phyloP scores from a whole-genome alignment of 306 rosid genomes.

The Pyrus communis region DNA sequence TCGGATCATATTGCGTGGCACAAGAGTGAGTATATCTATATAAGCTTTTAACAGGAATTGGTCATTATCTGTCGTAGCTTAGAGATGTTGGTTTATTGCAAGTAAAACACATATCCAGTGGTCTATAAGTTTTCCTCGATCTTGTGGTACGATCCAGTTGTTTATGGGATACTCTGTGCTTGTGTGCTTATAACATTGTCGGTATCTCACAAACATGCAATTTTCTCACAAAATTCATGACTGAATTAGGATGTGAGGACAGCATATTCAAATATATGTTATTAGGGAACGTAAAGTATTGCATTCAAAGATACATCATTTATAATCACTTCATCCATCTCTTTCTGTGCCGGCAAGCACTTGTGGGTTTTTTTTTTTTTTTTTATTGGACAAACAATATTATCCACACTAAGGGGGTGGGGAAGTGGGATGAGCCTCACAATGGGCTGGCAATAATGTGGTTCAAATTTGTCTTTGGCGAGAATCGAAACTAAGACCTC shows the following conservation, averaged over 20 bases:
- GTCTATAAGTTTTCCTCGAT: too few relatives aligned
- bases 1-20: slow-evolving; percentile 73
- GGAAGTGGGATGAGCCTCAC: too few relatives aligned
- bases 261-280: not conserved
- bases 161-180: not conserved
- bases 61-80: not conserved
- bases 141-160: not conserved
- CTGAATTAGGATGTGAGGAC: slow-evolving; percentile 2
- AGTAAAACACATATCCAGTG: not conserved
- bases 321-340: not conserved
- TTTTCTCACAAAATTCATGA: not conserved
- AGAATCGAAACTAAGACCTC: too few relatives aligned
- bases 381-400: too few relatives aligned
- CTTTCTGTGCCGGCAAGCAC: not conserved
- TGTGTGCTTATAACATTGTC: not conserved
- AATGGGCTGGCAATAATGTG: too few relatives aligned
- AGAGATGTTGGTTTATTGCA: not conserved
- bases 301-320: not conserved
- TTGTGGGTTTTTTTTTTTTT: not conserved
- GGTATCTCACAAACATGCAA: not conserved
- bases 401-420: too few relatives aligned
- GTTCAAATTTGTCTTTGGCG: too few relatives aligned
- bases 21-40: slow-evolving; percentile 49
- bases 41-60: not conserved
- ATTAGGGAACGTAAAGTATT: not conserved